Base-by-base conservation (phyloP, 768 basidiomycete genomes). In the Roridomyces roridus region DNA sequence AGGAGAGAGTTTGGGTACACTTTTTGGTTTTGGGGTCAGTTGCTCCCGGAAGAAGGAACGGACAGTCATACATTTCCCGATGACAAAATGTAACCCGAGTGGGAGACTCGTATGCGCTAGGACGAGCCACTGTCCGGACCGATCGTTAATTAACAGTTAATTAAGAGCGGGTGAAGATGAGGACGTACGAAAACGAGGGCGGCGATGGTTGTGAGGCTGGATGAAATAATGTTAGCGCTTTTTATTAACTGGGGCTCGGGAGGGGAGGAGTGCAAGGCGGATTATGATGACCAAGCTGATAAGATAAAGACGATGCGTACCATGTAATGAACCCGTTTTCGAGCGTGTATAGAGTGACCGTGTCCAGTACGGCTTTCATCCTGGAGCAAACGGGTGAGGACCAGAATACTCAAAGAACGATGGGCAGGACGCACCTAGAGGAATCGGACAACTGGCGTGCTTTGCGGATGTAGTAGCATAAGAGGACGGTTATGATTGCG, bases 21-120 rank as follows among this genome's bases (percentile, higher is more conserved):
- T 75, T n/a, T n/a, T n/a, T n/a, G n/a, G n/a, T n/a, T n/a, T n/a
- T n/a, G n/a, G 28, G 25, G 34, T 31, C 23, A 29, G 40, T n/a
- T 3, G 47, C 23, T 25, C 18, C 34, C 41, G 14, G 15, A 63
- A n/a, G n/a, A n/a, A n/a, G n/a, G n/a, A n/a, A n/a, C n/a, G n/a
- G n/a, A n/a, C n/a, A n/a, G n/a, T n/a, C 78, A 46, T 51, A 81
- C 80, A 53, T 59, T 82, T 82, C 37, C 70, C 72, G 43, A 82
- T 82, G 20, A 81, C 68, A 51, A 82, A 80, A 57, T 82, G 79
- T 9, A 82, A 61, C 10, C 77, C 77, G 62, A 82, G 74, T 52
- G 80, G 80, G 17, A 81, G 59, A 4, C 77, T 68, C 53, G 76
- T 80, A 20, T 59, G 46, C 5, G 78, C 74, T 75, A 81, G 76